These are phyloP conservation scores for Arctium lappa DNA, from an alignment of 129 eudicot species.

Conservation along the genomic window DNA sequence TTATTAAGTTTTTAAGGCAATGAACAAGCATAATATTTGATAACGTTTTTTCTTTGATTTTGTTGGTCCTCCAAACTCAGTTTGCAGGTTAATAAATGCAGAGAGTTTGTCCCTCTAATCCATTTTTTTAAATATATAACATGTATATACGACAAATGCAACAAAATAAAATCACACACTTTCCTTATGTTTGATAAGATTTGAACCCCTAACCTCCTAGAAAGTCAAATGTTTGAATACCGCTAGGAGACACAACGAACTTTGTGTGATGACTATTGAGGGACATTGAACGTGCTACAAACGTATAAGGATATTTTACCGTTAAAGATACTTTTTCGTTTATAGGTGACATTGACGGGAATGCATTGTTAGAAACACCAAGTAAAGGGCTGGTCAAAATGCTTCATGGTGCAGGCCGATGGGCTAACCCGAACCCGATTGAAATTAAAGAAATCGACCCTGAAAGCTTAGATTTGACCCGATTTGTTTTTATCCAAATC, in stretches of 20 bases:
- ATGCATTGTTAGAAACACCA: not conserved
- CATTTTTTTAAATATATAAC: not conserved
- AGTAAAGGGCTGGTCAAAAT: not conserved
- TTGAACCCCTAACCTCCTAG: not conserved
- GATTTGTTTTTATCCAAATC: slow-evolving; percentile 1
- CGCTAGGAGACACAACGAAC: not conserved
- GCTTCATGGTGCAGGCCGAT: not conserved
- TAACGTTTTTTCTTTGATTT: not conserved
- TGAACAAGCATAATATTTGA: not conserved
- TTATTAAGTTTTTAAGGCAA: not conserved
- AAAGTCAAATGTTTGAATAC: not conserved
- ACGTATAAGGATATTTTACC: not conserved
- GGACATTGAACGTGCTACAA: not conserved
- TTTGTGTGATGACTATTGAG: not conserved
- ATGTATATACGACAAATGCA: not conserved
- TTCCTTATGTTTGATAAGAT: not conserved
- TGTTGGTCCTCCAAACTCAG: not conserved
- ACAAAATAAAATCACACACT: not conserved
- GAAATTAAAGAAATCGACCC: not conserved
- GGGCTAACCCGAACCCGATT: slow-evolving; percentile 15
- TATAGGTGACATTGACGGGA: not conserved
- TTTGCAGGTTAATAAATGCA: not conserved
- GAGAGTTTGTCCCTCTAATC: not conserved
- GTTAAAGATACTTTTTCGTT: not conserved
- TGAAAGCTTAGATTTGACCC: slow-evolving; percentile 12